phyloP scores from a whole-genome alignment of 1,139 yeast species.

The Hansenula sp. region DNA sequence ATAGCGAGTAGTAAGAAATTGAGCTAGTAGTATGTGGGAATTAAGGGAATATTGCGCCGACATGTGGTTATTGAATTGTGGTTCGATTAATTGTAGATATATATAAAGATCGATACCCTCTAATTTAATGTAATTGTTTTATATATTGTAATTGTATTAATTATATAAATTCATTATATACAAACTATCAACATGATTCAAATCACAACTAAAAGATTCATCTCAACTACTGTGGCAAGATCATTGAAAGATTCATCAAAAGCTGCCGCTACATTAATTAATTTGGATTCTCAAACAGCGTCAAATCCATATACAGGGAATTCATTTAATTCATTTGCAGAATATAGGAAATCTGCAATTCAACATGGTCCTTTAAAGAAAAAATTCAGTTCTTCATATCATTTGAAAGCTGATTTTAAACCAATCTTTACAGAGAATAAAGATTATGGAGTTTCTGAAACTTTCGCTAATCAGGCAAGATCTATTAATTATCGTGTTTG shows the following conservation, averaged over 20 bases:
- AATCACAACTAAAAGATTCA: background rate
- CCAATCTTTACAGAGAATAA: conserved; percentile 16
- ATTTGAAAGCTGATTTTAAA: conserved; percentile 2
- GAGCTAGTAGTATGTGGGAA: too few relatives aligned
- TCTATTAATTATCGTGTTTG: conserved; percentile 18
- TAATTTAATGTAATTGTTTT: too few relatives aligned
- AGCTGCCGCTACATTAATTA: conserved; percentile 17
- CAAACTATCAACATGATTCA: background rate
- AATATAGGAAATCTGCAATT: conserved; percentile 23
- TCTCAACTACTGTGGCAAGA: background rate
- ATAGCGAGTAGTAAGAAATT: too few relatives aligned
- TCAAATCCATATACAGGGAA: conserved; percentile 11
- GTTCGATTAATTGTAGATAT: too few relatives aligned
- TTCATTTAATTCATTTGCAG: conserved; percentile 22
- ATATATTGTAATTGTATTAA: too few relatives aligned
- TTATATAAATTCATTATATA: background rate
- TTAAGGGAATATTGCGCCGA: background rate
- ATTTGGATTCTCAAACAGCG: conserved; percentile 6
- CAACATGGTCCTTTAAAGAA: conserved; percentile 25
- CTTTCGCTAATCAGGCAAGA: conserved; percentile 20
- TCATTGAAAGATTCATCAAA: conserved; percentile 14
- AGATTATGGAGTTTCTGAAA: conserved; percentile 21
- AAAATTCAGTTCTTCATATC: conserved; percentile 4
- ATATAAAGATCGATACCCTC: too few relatives aligned
- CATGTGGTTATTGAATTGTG: too few relatives aligned